Base-by-base conservation (phyloP, 192 early-diverging fungal species). In the Backusella macrospora region DNA sequence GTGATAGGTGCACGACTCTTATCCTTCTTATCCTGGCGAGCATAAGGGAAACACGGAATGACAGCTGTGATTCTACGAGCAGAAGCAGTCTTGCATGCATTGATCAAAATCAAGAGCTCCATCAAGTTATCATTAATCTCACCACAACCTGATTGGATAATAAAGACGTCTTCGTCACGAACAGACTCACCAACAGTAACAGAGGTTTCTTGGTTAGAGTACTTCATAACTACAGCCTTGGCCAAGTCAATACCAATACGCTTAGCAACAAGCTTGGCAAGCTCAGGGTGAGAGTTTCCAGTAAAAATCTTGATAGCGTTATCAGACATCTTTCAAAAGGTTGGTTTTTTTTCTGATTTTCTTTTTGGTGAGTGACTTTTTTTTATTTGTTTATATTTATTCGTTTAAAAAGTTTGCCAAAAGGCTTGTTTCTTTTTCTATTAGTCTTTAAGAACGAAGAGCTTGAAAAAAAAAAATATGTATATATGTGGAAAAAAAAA, bases 101-200 rank as follows among this genome's bases (percentile, higher is more conserved):
- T 93, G 75, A 99, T 94, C 95, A 99, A 95, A 66, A 99, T 96
- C 48, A 99, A 84, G 64, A 97, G 88, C 85, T 99, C 98, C 98
- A 99, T 99, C 64, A 99, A 76, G 67, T 97, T 93, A 79, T 93
- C 93, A 78, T 95, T 94, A 70, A 93, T 90, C 59, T 89, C 82
- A 68, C 86, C 85, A 12, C 94, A 98, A 46, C 96, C 96, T 70
- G 93, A 95, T 83, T 98, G 96, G 80, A 99, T 93, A 77, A 99
- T 93, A 81, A 90, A 98, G 29, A 98, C 96, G 82, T 98, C 96
- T 80, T 96, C 91, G 64, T 98, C 92, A 71, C 98, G 94, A 68
- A 99, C 96, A 43, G 96, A 98, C 66, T 92, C 93, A 37, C 94
- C 96, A 80, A 86, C 82, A n/a, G 71, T 76, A 8, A 78, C 71